A percentile compares a stretch with the other conserved stretches of the same genome.
Conservation (phyloP, 495 filamentous ascomycete species). For the Tuber magnatum region DNA sequence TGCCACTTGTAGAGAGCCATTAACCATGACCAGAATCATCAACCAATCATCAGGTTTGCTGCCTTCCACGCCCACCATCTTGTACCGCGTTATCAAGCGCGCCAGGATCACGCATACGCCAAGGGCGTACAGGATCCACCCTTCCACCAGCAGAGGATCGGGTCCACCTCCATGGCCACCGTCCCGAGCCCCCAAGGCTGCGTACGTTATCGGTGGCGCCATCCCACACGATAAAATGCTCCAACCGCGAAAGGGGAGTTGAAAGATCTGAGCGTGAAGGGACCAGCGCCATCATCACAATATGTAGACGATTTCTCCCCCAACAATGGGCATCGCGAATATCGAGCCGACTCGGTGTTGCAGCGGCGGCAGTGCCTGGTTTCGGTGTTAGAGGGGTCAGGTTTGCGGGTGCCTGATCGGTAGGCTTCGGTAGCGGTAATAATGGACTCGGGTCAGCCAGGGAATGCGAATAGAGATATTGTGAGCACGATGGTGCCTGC, state of each 20-base stretch:
- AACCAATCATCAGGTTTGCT: constrained; percentile 56
- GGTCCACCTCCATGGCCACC: neutral
- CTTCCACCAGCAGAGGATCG: constrained; percentile 42
- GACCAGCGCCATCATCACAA: neutral
- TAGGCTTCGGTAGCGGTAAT: neutral
- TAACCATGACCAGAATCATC: constrained; percentile 53
- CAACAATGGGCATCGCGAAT: neutral
- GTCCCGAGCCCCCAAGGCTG: neutral
- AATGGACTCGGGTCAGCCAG: neutral
- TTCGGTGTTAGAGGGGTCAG: neutral
- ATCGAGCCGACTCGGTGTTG: neutral
- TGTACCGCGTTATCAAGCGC: constrained; percentile 49
- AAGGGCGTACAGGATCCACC: constrained; percentile 49
- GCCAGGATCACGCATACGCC: constrained; percentile 49
- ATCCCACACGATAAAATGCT: neutral
- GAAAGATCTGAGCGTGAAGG: neutral
- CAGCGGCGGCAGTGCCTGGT: neutral
- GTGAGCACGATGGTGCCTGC: neutral
- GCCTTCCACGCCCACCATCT: constrained; percentile 48
- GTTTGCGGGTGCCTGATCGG: neutral
- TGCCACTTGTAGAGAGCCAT: constrained; percentile 11
- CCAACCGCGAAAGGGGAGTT: neutral
- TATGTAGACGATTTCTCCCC: neutral
- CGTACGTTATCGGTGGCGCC: neutral
- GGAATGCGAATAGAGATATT: neutral